Base-by-base conservation (phyloP, 768 basidiomycete species). In the Tremella yokohamensis region DNA sequence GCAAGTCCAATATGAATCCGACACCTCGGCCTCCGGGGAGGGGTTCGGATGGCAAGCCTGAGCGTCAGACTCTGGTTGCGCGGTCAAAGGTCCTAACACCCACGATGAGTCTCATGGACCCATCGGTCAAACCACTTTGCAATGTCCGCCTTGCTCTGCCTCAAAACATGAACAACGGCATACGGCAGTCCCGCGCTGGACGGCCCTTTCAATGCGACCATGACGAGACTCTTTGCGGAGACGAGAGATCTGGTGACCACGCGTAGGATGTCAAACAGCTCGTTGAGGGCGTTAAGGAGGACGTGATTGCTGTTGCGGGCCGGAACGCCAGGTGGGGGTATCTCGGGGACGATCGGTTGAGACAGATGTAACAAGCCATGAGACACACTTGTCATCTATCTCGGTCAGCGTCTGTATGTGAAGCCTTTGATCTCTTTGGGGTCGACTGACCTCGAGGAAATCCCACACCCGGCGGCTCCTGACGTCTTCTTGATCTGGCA, bases 231-330 rank as follows among this genome's bases (percentile, higher is more conserved):
- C 18, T 20, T 24, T 16, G 19, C 49, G 19, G 20, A 20, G 18
- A 24, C 16, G 18, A 50, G 19, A 24, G 26, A 20, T 24, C 49
- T 20, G 9, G 49, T 20, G 18, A 50, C 16, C 49, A 22, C 49
- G 19, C 49, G 18, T 8, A 50, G 16, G 49, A 50, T 50, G 19
- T 50, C 49, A n/a, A 50, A 50, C 18, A 50, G 49, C 49, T 50
- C 49, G 16, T n/a, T 26, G 4, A 50, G 49, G 4, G 49, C 49
- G 16, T 24, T 24, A n/a, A 50, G 25, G 8, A 50, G 49, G 26
- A 50, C 49, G 49, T 50, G 49, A 8, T n/a, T 20, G 25, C 16
- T 16, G n/a, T 16, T 18, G 15, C 51, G 20, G 29, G 38, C 13
- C 3, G 51, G 51, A 7, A 52, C 51, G n/a, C 25, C 29, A 22